Percentiles rank a stretch among this genome's conserved stretches.
These are phyloP conservation scores for Amaranthus cruentus DNA, from an alignment of 148 eudicot genomes.

Conservation along the genomic window DNA sequence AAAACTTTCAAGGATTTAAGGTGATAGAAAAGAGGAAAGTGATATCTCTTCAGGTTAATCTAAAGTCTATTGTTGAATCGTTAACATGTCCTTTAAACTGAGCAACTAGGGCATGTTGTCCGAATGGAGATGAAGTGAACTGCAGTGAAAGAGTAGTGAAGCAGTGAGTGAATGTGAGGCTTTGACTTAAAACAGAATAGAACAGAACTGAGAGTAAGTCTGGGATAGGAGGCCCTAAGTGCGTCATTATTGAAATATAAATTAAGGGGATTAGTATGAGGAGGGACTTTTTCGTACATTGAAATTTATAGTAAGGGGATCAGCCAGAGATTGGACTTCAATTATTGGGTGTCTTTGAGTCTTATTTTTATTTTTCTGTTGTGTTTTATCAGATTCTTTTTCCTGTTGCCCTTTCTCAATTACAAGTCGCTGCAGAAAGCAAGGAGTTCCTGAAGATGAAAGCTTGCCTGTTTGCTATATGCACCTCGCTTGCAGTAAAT, in stretches of 20 bases:
- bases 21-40: not conserved
- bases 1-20: not conserved
- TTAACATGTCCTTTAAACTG: not conserved
- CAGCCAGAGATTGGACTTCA: too few species aligned
- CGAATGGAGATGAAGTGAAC: too few species aligned
- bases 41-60: not conserved
- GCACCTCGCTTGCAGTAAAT: constrained; percentile 71
- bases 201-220: too few species aligned
- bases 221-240: too few species aligned
- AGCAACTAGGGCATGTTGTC: too few species aligned
- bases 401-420: constrained; percentile 47
- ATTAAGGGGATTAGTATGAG: too few species aligned
- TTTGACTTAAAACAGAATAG: too few species aligned
- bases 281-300: not conserved
- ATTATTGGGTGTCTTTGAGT: not conserved
- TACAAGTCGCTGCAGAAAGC: constrained; percentile 42
- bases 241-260: too few species aligned
- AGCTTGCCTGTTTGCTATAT: constrained; percentile 67
- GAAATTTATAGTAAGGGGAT: not conserved
- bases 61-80: not conserved
- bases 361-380: not conserved
- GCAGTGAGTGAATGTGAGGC: too few species aligned
- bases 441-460: constrained; percentile 52
- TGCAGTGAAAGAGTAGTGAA: too few species aligned
- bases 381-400: constrained; percentile 42